Conservation (phyloP, 208 protist genomes). For the Herpetomonas samuelpessoai region DNA sequence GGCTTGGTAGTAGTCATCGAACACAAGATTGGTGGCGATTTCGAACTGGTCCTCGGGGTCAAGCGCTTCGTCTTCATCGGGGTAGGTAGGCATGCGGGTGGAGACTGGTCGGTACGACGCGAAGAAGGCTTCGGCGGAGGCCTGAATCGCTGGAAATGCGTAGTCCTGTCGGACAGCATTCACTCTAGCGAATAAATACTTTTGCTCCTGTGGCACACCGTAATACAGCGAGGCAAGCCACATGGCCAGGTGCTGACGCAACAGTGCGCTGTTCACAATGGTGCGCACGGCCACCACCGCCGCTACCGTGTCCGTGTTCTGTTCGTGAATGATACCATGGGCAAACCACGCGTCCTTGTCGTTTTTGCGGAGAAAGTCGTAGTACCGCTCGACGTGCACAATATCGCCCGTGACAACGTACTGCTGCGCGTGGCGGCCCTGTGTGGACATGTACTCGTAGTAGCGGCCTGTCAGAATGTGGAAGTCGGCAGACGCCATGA, state of each 20-base stretch:
- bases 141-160: constrained; percentile 7
- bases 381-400: constrained; percentile 16
- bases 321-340: not conserved
- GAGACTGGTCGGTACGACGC: constrained; percentile 6
- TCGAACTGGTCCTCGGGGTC: not conserved
- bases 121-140: constrained; percentile 4
- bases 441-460: constrained; percentile 6
- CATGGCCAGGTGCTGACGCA: constrained; percentile 17
- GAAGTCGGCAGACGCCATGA: not conserved
- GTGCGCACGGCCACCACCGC: not conserved
- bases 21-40: constrained; percentile 16
- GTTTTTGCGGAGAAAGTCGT: constrained; percentile 5
- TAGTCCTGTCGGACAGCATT: constrained; percentile 11
- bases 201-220: not conserved
- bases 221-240: constrained; percentile 23
- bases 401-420: constrained; percentile 18
- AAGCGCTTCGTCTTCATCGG: constrained; percentile 2
- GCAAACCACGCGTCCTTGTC: constrained; percentile 2
- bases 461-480: not conserved
- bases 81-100: not conserved
- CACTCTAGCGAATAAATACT: constrained; percentile 14
- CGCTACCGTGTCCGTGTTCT: not conserved
- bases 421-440: constrained; percentile 13
- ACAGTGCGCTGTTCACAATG: constrained; percentile 18
- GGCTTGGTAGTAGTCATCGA: constrained; percentile 22